Conservation (phyloP, 108 stramenopile genomes). For the Conticribra guillardii region DNA sequence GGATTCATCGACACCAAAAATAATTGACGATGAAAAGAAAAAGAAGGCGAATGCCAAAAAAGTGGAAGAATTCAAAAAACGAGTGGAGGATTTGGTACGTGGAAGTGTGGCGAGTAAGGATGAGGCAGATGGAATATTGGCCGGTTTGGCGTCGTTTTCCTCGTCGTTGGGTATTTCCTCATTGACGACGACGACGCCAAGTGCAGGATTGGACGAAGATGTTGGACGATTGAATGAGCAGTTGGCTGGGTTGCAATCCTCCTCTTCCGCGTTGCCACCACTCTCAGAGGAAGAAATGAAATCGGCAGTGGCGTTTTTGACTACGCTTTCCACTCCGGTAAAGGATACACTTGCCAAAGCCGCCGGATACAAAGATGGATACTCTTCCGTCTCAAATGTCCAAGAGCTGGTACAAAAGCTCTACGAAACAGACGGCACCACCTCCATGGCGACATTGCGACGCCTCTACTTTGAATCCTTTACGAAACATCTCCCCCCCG, state of each 20-base stretch:
- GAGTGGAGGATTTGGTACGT: conserved; percentile 30
- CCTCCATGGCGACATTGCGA: conserved; percentile 17
- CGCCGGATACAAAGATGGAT: conserved; percentile 19
- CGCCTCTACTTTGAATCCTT: conserved; percentile 27
- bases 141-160: conserved; percentile 21
- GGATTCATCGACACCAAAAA: no score
- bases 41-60: background rate
- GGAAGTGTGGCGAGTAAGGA: conserved; percentile 19
- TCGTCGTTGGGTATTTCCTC: background rate
- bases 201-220: background rate
- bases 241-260: no score
- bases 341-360: conserved; percentile 29
- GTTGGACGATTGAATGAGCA: background rate
- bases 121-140: conserved; percentile 36
- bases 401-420: conserved; percentile 21
- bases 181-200: background rate
- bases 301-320: conserved; percentile 16
- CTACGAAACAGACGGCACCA: conserved; percentile 8
- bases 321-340: conserved; percentile 17
- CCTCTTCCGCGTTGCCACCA: no score
- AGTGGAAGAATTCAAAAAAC: conserved; percentile 21
- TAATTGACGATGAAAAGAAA: background rate
- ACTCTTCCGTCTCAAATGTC: conserved; percentile 10
- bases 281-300: conserved; percentile 33
- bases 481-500: conserved; percentile 7